These are phyloP conservation scores for Biancaea sappan DNA, from an alignment of 306 rosid species.

Conservation along the genomic window DNA sequence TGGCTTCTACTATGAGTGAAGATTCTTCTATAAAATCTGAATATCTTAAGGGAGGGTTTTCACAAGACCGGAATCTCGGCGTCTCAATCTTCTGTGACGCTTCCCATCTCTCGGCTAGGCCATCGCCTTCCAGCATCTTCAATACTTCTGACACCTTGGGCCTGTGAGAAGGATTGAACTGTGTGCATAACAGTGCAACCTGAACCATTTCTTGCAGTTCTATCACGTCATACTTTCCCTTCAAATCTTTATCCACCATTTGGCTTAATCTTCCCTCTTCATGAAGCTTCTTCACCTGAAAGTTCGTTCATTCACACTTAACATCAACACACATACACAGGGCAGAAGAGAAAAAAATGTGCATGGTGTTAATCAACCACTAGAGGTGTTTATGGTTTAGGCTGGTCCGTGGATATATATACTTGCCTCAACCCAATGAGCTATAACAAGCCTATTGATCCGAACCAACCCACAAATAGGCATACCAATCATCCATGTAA, in stretches of 20 bases:
- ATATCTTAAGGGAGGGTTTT: slow-evolving; percentile 73
- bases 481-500: too few relatives aligned
- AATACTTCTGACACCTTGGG: slow-evolving; percentile 95
- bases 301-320: slow-evolving; percentile 18
- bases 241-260: slow-evolving; percentile 90
- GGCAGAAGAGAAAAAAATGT: not conserved
- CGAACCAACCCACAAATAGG: too few relatives aligned
- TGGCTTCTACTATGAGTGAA: slow-evolving; percentile 86
- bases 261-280: slow-evolving; percentile 77
- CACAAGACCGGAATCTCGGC: slow-evolving; percentile 64
- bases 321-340: slow-evolving; percentile 18
- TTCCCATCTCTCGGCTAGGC: slow-evolving; percentile 97
- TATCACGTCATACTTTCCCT: slow-evolving; percentile 62
- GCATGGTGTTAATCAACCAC: too few relatives aligned
- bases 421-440: too few relatives aligned
- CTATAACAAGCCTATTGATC: too few relatives aligned
- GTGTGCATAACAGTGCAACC: slow-evolving; percentile 89
- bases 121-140: slow-evolving; percentile 98
- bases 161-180: slow-evolving; percentile 83
- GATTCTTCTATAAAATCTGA: slow-evolving; percentile 94
- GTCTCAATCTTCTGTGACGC: slow-evolving; percentile 82
- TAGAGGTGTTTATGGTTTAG: too few relatives aligned
- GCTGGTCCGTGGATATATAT: too few relatives aligned
- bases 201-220: slow-evolving; percentile 96
- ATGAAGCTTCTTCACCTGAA: slow-evolving; percentile 92